Evolutionary conservation across 1,139 yeast genomes (phyloP).

Genomic region (Arxiozyma slooffiae): DNA sequence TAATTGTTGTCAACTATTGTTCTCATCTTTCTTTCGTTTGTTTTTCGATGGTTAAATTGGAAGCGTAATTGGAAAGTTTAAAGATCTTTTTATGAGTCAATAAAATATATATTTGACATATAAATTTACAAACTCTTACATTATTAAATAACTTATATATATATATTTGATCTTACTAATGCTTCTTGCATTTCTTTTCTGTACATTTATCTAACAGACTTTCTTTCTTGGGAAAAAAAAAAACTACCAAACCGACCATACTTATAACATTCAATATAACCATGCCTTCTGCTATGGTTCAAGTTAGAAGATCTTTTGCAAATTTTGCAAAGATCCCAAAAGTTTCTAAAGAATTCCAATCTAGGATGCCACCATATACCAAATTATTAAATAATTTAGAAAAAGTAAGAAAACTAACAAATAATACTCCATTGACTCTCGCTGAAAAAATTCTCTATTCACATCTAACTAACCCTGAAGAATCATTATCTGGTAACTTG

Average conservation of each 20-base stretch:
- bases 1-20: background rate
- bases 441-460: constrained; percentile 93
- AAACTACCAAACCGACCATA: background rate
- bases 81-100: too few relatives aligned
- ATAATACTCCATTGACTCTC: constrained; percentile 68
- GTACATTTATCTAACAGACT: too few relatives aligned
- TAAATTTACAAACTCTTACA: too few relatives aligned
- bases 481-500: constrained; percentile 43
- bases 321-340: constrained; percentile 32
- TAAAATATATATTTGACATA: too few relatives aligned
- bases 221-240: background rate
- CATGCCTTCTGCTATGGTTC: constrained; percentile 21
- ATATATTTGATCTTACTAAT: background rate
- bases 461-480: constrained; percentile 81
- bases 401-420: constrained; percentile 53
- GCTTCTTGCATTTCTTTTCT: background rate
- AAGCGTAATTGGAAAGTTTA: background rate
- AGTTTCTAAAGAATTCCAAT: constrained; percentile 50
- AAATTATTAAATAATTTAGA: constrained; percentile 56
- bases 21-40: background rate
- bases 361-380: constrained; percentile 81
- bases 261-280: background rate
- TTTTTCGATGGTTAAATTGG: background rate
- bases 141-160: too few relatives aligned
- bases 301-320: constrained; percentile 21